A percentile compares a stretch with the other conserved stretches of the same genome.
phyloP scores from a whole-genome alignment of 1,139 yeast genomes.

The Hyphopichia wangnamkhiaoensis region DNA sequence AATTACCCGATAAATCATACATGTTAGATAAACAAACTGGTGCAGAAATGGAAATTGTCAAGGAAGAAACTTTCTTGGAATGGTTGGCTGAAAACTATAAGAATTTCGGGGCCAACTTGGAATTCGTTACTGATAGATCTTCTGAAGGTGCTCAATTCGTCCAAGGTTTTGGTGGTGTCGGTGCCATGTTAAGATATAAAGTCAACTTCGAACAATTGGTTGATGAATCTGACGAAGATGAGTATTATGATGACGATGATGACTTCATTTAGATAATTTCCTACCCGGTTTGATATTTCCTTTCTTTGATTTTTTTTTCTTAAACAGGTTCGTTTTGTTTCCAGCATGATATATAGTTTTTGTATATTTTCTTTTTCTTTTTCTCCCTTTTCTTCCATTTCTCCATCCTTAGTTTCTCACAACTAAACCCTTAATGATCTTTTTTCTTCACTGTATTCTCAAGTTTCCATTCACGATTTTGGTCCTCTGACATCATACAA shows the following conservation, averaged over 20 bases:
- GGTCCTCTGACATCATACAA: too few relatives aligned
- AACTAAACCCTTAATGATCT: too few relatives aligned
- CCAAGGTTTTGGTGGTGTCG: slow-evolving; percentile 98
- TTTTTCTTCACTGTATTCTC: too few relatives aligned
- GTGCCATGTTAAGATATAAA: slow-evolving; percentile 93
- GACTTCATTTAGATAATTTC: slow-evolving; percentile 41
- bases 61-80: slow-evolving; percentile 83
- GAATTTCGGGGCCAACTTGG: slow-evolving; percentile 90
- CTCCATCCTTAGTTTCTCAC: not conserved
- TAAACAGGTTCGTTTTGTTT: not conserved
- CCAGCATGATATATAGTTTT: not conserved
- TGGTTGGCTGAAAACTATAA: slow-evolving; percentile 98
- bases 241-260: slow-evolving; percentile 78
- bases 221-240: slow-evolving; percentile 84
- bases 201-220: slow-evolving; percentile 93
- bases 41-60: slow-evolving; percentile 80
- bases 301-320: not conserved
- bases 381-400: not conserved
- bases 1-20: slow-evolving; percentile 73
- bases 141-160: slow-evolving; percentile 98
- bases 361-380: not conserved
- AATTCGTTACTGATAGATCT: slow-evolving; percentile 93
- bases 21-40: slow-evolving; percentile 84
- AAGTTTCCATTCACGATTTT: too few relatives aligned
- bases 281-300: not conserved